Conservation (phyloP, 1,284 basidiomycete species). For the Ceratobasidium sp. region DNA sequence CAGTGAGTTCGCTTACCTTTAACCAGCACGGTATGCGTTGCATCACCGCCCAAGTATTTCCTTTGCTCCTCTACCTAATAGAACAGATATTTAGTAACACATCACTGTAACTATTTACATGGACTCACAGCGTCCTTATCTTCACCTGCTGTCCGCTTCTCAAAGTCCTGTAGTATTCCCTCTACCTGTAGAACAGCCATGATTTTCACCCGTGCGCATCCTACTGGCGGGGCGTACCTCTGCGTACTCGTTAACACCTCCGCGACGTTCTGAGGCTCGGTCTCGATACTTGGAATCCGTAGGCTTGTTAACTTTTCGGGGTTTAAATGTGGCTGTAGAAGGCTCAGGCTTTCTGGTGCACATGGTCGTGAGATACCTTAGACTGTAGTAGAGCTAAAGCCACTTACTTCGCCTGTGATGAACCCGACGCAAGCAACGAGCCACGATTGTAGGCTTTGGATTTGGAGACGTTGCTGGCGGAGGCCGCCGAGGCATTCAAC, state of each 20-base stretch:
- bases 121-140: constrained; percentile 68
- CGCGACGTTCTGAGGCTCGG: constrained; percentile 75
- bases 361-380: neutral
- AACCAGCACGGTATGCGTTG: constrained; percentile 84
- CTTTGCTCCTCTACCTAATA: constrained; percentile 79
- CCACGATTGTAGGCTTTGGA: constrained; percentile 43
- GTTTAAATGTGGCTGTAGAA: constrained; percentile 72
- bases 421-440: constrained; percentile 29
- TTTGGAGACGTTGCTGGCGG: constrained; percentile 8
- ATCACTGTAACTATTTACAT: neutral
- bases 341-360: constrained; percentile 24
- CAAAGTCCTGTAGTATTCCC: constrained; percentile 81
- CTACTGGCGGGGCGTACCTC: constrained; percentile 59
- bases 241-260: constrained; percentile 73
- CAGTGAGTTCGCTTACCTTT: constrained; percentile 60
- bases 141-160: constrained; percentile 67
- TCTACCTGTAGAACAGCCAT: constrained; percentile 67
- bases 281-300: constrained; percentile 69
- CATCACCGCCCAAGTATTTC: constrained; percentile 87
- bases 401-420: constrained; percentile 27
- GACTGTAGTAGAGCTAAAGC: neutral
- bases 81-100: constrained; percentile 13
- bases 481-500: constrained; percentile 18
- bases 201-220: neutral
- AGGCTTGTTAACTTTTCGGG: constrained; percentile 75